Conservation (phyloP, 768 basidiomycete genomes). For the Boletus edulis region DNA sequence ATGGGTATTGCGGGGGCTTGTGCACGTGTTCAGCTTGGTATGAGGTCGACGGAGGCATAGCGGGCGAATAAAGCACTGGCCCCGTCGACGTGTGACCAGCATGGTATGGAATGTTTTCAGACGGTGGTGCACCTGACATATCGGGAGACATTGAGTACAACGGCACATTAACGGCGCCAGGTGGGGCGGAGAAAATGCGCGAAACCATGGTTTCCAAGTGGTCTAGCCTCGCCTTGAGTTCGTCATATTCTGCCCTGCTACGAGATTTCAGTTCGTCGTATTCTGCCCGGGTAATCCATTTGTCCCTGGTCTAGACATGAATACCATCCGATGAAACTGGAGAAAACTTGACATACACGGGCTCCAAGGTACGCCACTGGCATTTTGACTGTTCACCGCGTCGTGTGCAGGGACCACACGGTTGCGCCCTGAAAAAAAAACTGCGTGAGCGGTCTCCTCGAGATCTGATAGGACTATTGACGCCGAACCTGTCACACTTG, state of each 20-base stretch:
- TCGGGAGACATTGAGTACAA: conserved; percentile 31
- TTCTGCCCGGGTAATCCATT: conserved; percentile 75
- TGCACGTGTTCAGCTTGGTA: conserved; percentile 25
- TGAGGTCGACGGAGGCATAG: conserved; percentile 18
- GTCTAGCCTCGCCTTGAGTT: conserved; percentile 64
- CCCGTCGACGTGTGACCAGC: conserved; percentile 25
- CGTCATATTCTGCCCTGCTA: conserved; percentile 37
- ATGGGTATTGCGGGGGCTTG: conserved; percentile 27
- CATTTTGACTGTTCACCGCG: conserved; percentile 80
- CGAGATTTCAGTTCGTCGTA: conserved; percentile 73
- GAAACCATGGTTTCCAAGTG: conserved; percentile 56
- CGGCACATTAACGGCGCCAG: conserved; percentile 28
- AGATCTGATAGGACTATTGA: conserved; percentile 6
- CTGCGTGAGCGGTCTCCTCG: conserved; percentile 17
- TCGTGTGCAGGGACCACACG: conserved; percentile 77
- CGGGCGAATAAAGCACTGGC: conserved; percentile 25
- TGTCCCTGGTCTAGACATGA: conserved; percentile 50
- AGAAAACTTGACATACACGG: conserved; percentile 52
- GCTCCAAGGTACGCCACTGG: conserved; percentile 81
- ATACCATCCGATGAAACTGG: background rate
- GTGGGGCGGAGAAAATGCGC: conserved; percentile 32
- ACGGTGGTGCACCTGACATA: conserved; percentile 26
- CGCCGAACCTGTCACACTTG: conserved; percentile 75
- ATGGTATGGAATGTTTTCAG: conserved; percentile 30
- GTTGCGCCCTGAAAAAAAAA: conserved; percentile 58